These are phyloP conservation scores for Helotiales sp. DNA, from an alignment of 2,329 filamentous ascomycete species.

Conservation along the genomic window DNA sequence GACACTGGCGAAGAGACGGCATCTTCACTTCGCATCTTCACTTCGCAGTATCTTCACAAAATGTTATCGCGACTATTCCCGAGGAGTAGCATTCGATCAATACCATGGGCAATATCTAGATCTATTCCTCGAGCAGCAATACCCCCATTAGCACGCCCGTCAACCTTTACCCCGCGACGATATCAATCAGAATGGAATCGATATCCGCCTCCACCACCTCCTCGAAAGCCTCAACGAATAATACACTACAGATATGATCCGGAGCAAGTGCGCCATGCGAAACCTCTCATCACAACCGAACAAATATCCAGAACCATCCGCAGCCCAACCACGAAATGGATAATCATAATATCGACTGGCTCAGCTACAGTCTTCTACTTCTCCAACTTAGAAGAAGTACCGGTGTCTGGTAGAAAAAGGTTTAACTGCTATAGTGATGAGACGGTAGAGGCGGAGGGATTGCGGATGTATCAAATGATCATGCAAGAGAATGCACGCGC, in stretches of 20 bases:
- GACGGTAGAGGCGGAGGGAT: constrained; percentile 58
- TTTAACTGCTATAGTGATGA: constrained; percentile 72
- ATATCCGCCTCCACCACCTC: constrained; percentile 12
- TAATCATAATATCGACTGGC: constrained; percentile 48
- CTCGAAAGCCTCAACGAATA: constrained; percentile 13
- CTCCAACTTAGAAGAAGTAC: constrained; percentile 72
- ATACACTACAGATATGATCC: constrained; percentile 31
- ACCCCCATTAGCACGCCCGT: background rate
- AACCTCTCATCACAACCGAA: constrained; percentile 48
- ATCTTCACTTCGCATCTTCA: background rate
- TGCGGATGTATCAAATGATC: constrained; percentile 60
- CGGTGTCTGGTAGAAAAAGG: constrained; percentile 70
- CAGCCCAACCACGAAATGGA: constrained; percentile 46
- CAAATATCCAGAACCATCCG: constrained; percentile 44
- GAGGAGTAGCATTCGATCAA: background rate
- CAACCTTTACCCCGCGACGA: constrained; percentile 1
- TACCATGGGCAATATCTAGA: background rate
- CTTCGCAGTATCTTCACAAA: background rate
- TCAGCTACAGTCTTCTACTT: constrained; percentile 61
- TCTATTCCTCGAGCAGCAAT: background rate
- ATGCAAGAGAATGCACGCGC: constrained; percentile 58
- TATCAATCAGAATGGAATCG: constrained; percentile 12
- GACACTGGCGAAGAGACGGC: background rate
- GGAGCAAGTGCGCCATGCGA: constrained; percentile 31
- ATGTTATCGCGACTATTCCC: constrained; percentile 5